Evolutionary conservation across 2,329 filamentous ascomycete genomes (phyloP), one percentile per base, ranked within the genome.

Genomic region (Talaromyces albobiverticillius): DNA sequence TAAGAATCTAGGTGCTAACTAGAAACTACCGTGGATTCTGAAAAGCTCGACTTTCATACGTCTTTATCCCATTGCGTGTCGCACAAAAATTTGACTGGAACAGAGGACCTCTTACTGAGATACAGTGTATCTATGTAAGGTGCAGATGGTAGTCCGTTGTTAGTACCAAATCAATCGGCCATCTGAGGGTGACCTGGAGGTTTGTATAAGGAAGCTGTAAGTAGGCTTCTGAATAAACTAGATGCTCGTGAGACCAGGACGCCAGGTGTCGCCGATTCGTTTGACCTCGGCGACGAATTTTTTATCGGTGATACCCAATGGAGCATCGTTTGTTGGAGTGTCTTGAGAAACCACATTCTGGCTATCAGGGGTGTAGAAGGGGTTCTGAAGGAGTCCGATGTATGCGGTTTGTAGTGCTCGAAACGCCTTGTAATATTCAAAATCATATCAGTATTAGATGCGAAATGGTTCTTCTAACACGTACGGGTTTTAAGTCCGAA

Each of bases 351-450:
- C 82, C 46, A 87, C 88, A 59, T 82, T 82, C 48, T 92, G 86
- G 64, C 93, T 88, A 67, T 96, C 91, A 9, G 93, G 93, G 45
- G 88, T 85, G 71, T 92, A 97, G 73, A 99, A 99, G 0, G 93
- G 93, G 66, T 99, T 97, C 72, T 96, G 88, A 61, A 97, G 76
- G 49, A 99, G 76, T 58, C 84, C 79, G 55, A 97, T 88, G 65
- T 96, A 99, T 26, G 93, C 91, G n/a, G 82, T 86, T 75, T 97
- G 94, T 73, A 99, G 83, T 25, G 92, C 91, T 67, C 87, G 84
- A 67, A 99, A 99, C 23, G 94, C 84, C 85, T 88, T 40, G 36
- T 31, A 25, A 18, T 16, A 26, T 40, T 38, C 34, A 29, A 11
- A 57, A 18, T 34, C 23, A 31, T 10, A 47, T 63, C 34, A 57